Base-by-base conservation (phyloP, 179 eudicot genomes). In the Corrigiola litoralis region DNA sequence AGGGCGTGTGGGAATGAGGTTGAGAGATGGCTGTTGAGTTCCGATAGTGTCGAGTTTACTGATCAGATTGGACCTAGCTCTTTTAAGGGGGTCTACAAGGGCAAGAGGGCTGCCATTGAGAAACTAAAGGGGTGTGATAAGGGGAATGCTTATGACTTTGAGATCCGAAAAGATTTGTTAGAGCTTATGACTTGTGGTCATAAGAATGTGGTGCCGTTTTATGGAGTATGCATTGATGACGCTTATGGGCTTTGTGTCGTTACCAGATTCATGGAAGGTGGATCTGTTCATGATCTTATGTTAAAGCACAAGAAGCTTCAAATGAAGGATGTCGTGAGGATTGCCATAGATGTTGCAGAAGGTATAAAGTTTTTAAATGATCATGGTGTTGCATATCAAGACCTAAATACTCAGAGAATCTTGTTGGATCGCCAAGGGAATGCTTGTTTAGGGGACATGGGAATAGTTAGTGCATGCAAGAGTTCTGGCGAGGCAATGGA, bases 171-270 rank as follows among this genome's bases (percentile, higher is more conserved):
- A 62, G 89, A 92, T 77, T 72, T 92, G 48, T 68, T 90, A 79
- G 90, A 90, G 82, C 75, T 92, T 61, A 92, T 92, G 98, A 84
- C 96, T 21, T 90, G 97, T 59, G 97, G 95, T 61, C 97, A 90
- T 63, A 92, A 75, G 81, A 90, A 86, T 69, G 66, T 92, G 18
- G 75, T 92, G 51, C 95, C 80, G 47, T 92, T 92, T 72, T 79
- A 74, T 56, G 98, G 98, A 45, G 89, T 86, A 47, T 84, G 85
- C 58, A 71, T 92, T 18, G 89, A 92, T 67, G 98, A 90, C 21
- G 58, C 65, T 59, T 89, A 90, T 51, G 98, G 98, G 34, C 72
- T 92, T 31, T 92, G 98, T 65, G 85, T 90, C 31, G 85, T 90
- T 52, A 87, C 84, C 25, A 90, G 84, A 77, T 80, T 79, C 71